Base-by-base conservation (phyloP, 768 basidiomycete species). In the Clathrus columnatus region DNA sequence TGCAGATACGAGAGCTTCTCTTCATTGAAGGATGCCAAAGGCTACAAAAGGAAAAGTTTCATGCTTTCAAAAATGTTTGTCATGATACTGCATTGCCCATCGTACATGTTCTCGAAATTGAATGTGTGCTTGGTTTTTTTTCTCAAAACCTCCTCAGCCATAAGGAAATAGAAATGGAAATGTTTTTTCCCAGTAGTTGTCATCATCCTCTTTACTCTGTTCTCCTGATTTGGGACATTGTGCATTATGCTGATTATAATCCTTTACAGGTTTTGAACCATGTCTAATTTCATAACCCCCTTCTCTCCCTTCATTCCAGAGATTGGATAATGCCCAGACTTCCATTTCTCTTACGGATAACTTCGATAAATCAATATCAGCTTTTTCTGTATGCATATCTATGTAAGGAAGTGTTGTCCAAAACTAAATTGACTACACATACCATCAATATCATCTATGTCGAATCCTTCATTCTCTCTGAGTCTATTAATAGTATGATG, bases 271-370 rank as follows among this genome's bases (percentile, higher is more conserved):
- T 0, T 60, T 26, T 27, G 61, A 61, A 0, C 69, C 61, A 24
- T 63, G 45, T 6, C 57, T n/a, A 17, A 67, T 62, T 1, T 56
- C 62, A 57, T 68, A 72, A 10, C 28, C 62, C 1, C 61, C 63
- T 53, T 66, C 63, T 1, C 47, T 27, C 11, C 62, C 27, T 1
- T 47, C 58, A 3, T 56, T 46, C 57, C 61, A 60, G 17, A 66
- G 32, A 27, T 68, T 64, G 4, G 62, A 62, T 0, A 73, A 54
- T 1, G 61, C 70, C 60, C 63, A 67, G n/a, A 61, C 46, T 57
- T 69, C 59, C 5, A 71, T 10, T 30, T 70, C 66, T 0, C n/a
- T 14, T 0, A 51, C 45, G 0, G 64, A 60, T 1, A 73, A 0
- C 10, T 58, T 57, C 0, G 58, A 53, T 5, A 69, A 28, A 32